These are phyloP conservation scores for Ustilago cynodontis DNA, from an alignment of 1,284 basidiomycete species.

Conservation along the genomic window DNA sequence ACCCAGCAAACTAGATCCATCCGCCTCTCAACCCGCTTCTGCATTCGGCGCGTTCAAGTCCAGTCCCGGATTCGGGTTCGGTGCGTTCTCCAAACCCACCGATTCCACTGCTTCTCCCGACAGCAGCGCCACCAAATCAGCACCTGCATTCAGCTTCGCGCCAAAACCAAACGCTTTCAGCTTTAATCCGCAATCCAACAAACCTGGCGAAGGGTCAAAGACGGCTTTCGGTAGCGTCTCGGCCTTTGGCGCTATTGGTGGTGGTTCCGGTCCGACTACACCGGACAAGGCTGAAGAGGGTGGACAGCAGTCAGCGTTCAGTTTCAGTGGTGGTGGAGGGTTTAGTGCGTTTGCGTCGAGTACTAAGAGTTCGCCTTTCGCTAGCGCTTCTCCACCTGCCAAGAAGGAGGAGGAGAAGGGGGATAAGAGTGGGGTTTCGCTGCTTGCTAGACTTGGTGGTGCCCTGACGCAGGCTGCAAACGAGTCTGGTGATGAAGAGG, in stretches of 20 bases:
- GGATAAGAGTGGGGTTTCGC: constrained; percentile 14
- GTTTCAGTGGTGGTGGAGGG: constrained; percentile 12
- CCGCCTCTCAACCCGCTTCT: constrained; percentile 19
- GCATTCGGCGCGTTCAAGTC: constrained; percentile 40
- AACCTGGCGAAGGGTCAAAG: neutral
- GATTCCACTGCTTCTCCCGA: neutral
- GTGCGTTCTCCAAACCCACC: constrained; percentile 30
- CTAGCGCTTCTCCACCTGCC: constrained; percentile 9
- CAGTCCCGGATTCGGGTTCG: constrained; percentile 32
- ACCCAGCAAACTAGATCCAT: constrained; percentile 31
- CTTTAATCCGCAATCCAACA: constrained; percentile 25
- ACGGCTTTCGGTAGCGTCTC: constrained; percentile 19
- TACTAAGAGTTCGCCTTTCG: constrained; percentile 27
- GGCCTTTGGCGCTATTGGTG: constrained; percentile 14
- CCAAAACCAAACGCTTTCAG: constrained; percentile 28
- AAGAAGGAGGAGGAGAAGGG: constrained; percentile 12
- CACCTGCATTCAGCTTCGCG: neutral
- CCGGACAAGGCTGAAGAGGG: constrained; percentile 3
- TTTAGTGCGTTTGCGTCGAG: constrained; percentile 29
- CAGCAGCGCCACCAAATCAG: neutral
- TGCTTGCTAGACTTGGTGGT: constrained; percentile 24
- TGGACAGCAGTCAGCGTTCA: constrained; percentile 23
- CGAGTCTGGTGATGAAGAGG: constrained; percentile 76
- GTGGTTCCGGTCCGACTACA: neutral
- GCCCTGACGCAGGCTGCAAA: constrained; percentile 47